Conservation (phyloP, 2,329 filamentous ascomycete genomes). For the Fusarium sulawesiense region DNA sequence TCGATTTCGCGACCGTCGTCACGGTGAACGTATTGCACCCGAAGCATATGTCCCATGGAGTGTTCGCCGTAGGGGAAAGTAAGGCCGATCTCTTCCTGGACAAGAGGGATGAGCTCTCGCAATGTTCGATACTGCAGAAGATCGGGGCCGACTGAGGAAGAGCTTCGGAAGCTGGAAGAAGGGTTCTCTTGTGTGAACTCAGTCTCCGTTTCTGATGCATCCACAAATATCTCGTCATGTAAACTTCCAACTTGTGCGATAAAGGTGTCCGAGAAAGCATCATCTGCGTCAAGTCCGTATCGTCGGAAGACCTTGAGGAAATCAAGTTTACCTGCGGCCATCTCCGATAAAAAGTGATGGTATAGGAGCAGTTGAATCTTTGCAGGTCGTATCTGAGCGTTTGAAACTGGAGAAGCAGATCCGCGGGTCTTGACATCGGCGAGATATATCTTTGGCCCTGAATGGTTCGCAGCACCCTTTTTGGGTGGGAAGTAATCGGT, state of each 20-base stretch:
- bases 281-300: conserved; percentile 74
- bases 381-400: conserved; percentile 78
- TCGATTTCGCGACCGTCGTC: conserved; percentile 65
- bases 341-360: conserved; percentile 81
- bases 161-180: conserved; percentile 34
- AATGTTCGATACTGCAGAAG: conserved; percentile 62
- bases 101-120: conserved; percentile 58
- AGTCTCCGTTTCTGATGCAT: conserved; percentile 54
- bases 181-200: conserved; percentile 16
- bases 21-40: conserved; percentile 66
- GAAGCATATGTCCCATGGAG: conserved; percentile 63
- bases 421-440: conserved; percentile 89
- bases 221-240: conserved; percentile 73
- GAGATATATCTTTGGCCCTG: conserved; percentile 69
- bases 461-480: conserved; percentile 3
- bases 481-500: conserved; percentile 54
- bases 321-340: conserved; percentile 77
- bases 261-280: conserved; percentile 81
- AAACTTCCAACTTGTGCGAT: conserved; percentile 78
- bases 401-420: conserved; percentile 71
- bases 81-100: conserved; percentile 58
- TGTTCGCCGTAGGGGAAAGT: conserved; percentile 65
- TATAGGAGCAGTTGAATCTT: conserved; percentile 92
- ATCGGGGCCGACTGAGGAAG: conserved; percentile 46
- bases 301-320: conserved; percentile 76